These are phyloP conservation scores for Chionographis japonica DNA, from an alignment of 106 monocot species.

Conservation along the genomic window DNA sequence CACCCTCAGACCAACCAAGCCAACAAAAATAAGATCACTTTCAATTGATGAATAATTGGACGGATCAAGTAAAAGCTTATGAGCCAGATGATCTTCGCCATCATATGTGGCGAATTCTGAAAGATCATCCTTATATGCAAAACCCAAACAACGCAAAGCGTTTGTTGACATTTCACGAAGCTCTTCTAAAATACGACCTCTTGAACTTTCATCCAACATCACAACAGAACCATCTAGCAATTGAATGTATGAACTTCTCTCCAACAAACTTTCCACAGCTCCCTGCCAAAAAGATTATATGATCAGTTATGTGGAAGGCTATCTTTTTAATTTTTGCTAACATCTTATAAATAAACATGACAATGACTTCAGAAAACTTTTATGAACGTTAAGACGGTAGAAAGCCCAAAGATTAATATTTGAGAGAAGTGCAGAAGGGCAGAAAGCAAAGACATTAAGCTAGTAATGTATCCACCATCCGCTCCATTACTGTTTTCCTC, in stretches of 20 bases:
- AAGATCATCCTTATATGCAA: slow-evolving; percentile 77
- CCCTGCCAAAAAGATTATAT: slow-evolving; percentile 44
- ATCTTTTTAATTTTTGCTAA: not conserved
- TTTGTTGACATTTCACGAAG: slow-evolving; percentile 66
- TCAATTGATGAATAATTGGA: slow-evolving; percentile 75
- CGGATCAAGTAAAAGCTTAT: slow-evolving; percentile 70
- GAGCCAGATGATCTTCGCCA: slow-evolving; percentile 82
- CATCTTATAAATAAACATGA: not conserved
- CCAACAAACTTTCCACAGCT: slow-evolving; percentile 81
- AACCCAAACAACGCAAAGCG: slow-evolving; percentile 85
- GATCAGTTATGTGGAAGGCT: not conserved
- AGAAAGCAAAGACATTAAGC: no score
- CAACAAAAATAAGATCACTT: slow-evolving; percentile 69
- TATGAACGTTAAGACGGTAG: no score
- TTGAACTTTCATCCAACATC: slow-evolving; percentile 40
- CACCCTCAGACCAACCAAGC: slow-evolving; percentile 75
- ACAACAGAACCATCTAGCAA: slow-evolving; percentile 76
- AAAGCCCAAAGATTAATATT: no score
- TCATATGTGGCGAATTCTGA: slow-evolving; percentile 69
- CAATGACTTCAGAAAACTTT: no score
- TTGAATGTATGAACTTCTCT: slow-evolving; percentile 61
- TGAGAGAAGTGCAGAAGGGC: no score
- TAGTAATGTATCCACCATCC: no score
- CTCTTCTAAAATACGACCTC: slow-evolving; percentile 34
- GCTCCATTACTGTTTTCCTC: no score